Base-by-base conservation (phyloP, 345 rosid genomes). In the Murraya paniculata region DNA sequence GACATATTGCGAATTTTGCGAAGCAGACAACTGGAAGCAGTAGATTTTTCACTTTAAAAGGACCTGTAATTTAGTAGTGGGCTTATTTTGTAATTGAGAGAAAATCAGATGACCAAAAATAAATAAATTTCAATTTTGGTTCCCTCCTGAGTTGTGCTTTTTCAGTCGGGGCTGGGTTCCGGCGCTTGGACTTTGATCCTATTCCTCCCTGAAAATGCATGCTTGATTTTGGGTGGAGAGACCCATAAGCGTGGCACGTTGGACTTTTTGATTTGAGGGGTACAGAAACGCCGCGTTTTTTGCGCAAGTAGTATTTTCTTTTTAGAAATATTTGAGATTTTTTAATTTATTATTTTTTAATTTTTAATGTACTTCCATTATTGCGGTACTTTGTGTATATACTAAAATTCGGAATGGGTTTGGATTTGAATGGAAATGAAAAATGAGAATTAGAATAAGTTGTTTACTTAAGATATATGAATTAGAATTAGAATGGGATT, bases 1-100 rank as follows among this genome's bases (percentile, higher is more conserved):
- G 93, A 87, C 94, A 91, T 90, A 25, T n/a, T 67, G 16, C 58
- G 31, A 38, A 38, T 13, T 45, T 24, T 4, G 61, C 62, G 21
- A 31, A 7, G 73, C 9, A 19, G 25, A 65, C 7, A n/a, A 71
- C 36, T 35, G 18, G 50, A 56, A 25, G 21, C 39, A 45, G n/a
- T 31, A 21, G 22, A 33, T 8, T 10, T 33, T 19, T 18, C 68
- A 19, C 41, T 11, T 4, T 64, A 33, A 19, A 19, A 16, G 38
- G 36, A 33, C 22, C 25, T 2, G 73, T 50, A 18, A 13, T 10
- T 27, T 69, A 16, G 33, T 38, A 38, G 53, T 57, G 14, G 7
- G 53, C 39, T 72, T 33, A 1, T 33, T 9, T 57, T 71, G 22
- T 6, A 53, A 71, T 22, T 31, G 21, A 19, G 65, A 64, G 67